Evolutionary conservation across 192 early-diverging fungal species (phyloP).

Genomic region (Gryganskiella cystojenkinii): DNA sequence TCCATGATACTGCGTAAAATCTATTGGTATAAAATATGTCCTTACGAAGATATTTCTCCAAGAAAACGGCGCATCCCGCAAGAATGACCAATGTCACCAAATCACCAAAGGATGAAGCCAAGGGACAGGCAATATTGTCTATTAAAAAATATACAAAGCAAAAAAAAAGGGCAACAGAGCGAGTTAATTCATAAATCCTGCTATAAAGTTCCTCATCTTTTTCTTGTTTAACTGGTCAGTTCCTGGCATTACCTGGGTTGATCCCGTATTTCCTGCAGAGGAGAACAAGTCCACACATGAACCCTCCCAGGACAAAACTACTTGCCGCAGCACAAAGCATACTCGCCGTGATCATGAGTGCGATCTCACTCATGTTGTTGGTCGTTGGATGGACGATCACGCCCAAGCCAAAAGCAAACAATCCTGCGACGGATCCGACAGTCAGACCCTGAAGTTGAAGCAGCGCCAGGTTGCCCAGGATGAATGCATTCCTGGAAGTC

Average conservation of each 20-base stretch:
- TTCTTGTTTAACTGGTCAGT: too few species aligned
- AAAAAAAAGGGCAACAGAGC: too few species aligned
- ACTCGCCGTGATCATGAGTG: slow-evolving; percentile 70
- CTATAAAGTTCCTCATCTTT: too few species aligned
- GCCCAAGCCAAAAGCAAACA: slow-evolving; percentile 74
- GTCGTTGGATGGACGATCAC: slow-evolving; percentile 59
- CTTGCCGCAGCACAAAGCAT: slow-evolving; percentile 76
- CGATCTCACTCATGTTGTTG: slow-evolving; percentile 57
- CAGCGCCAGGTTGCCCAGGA: slow-evolving; percentile 80
- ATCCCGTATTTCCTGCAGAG: slow-evolving; percentile 69
- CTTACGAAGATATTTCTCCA: slow-evolving; percentile 64
- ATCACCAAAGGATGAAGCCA: slow-evolving; percentile 81
- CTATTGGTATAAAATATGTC: not conserved
- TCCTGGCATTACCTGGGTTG: slow-evolving; percentile 71
- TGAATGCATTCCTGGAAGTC: slow-evolving; percentile 60
- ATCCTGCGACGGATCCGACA: slow-evolving; percentile 76
- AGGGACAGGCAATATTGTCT: slow-evolving; percentile 83
- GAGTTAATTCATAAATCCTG: too few species aligned
- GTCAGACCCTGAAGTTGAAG: slow-evolving; percentile 79
- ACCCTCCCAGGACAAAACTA: slow-evolving; percentile 75
- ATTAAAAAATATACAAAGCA: slow-evolving; percentile 1
- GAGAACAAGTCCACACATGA: slow-evolving; percentile 77
- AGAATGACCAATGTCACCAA: slow-evolving; percentile 75
- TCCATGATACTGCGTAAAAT: too few species aligned
- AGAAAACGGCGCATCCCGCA: slow-evolving; percentile 59